Percentiles rank a stretch among this genome's conserved stretches.
Evolutionary conservation across 2,329 filamentous ascomycete species (phyloP).

Genomic region (Aquanectria penicillioides): DNA sequence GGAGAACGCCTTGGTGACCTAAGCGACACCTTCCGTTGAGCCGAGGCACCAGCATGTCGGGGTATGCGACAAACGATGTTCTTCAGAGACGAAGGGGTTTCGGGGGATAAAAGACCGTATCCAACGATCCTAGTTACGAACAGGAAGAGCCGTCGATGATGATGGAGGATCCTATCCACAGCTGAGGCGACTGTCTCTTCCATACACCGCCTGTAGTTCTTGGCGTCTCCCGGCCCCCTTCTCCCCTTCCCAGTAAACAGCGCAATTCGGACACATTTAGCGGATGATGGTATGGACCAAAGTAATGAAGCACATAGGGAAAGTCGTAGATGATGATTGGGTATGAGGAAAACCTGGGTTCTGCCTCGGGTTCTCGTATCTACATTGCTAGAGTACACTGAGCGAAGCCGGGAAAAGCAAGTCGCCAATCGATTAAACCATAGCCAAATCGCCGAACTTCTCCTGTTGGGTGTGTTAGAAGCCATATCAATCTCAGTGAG

Average conservation of each 20-base stretch:
- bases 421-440: constrained; percentile 74
- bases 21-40: neutral
- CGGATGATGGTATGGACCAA: neutral
- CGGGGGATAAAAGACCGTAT: neutral
- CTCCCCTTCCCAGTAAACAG: neutral
- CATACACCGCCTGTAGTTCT: no score
- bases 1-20: neutral
- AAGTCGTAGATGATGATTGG: constrained; percentile 37
- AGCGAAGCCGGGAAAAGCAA: constrained; percentile 56
- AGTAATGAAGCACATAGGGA: constrained; percentile 35
- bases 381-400: constrained; percentile 78
- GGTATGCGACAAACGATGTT: neutral
- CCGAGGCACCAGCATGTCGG: neutral
- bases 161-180: no score
- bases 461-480: constrained; percentile 74
- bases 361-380: constrained; percentile 61
- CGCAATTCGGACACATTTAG: neutral
- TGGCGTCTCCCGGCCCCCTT: neutral
- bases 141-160: no score
- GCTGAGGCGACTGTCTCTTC: no score
- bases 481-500: neutral
- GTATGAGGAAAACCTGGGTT: constrained; percentile 47
- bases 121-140: no score
- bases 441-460: constrained; percentile 97
- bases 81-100: neutral